These are phyloP conservation scores for Crithidia expoeki DNA, from an alignment of 208 protist genomes.

Conservation along the genomic window DNA sequence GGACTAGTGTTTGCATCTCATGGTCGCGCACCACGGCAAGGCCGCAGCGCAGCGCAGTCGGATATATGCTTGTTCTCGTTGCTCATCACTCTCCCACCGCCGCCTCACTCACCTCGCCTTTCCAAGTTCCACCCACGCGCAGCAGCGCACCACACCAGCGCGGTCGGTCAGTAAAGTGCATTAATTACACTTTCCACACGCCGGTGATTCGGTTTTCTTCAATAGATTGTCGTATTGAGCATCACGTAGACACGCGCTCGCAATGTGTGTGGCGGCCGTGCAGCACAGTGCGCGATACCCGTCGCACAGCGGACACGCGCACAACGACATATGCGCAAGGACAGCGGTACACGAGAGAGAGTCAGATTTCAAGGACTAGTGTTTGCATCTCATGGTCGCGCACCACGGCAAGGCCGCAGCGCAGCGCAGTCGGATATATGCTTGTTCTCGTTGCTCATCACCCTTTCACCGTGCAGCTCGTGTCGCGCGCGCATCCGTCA, in stretches of 20 bases:
- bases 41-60: conserved; percentile 24
- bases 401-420: conserved; percentile 8
- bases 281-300: background rate
- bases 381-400: conserved; percentile 35
- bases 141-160: background rate
- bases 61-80: conserved; percentile 72
- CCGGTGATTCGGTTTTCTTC: conserved; percentile 26
- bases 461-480: too few relatives aligned
- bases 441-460: too few relatives aligned
- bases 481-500: background rate
- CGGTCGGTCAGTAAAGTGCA: conserved; percentile 18
- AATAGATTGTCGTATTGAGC: conserved; percentile 12
- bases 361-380: conserved; percentile 66
- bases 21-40: conserved; percentile 15
- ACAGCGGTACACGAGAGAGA: too few relatives aligned
- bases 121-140: background rate
- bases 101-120: background rate
- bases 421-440: conserved; percentile 43
- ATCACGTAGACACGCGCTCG: conserved; percentile 7
- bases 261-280: background rate
- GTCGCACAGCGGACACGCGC: background rate
- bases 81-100: conserved; percentile 35
- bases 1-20: conserved; percentile 51
- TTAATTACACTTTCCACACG: conserved; percentile 20
- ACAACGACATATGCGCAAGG: too few relatives aligned